Evolutionary conservation across 2,329 filamentous ascomycete genomes (phyloP).

Genomic region (Coniochaeta hoffmannii): DNA sequence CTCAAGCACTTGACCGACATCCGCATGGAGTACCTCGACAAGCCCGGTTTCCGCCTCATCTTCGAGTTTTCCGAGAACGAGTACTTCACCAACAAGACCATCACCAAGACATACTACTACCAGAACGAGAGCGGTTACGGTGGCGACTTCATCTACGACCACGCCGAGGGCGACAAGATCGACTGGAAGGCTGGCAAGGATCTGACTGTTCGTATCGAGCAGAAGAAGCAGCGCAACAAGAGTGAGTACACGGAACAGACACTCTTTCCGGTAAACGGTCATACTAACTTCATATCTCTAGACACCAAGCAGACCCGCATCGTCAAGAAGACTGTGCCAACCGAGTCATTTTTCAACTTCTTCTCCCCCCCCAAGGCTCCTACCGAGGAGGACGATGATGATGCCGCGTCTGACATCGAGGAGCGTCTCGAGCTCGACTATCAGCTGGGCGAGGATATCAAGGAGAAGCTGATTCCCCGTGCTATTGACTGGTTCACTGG

Average conservation of each 20-base stretch:
- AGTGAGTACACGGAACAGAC: constrained; percentile 66
- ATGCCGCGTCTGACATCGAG: constrained; percentile 85
- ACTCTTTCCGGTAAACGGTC: not conserved
- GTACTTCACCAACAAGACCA: constrained; percentile 93
- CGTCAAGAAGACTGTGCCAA: constrained; percentile 98
- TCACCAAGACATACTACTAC: constrained; percentile 99
- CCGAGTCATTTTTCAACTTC: constrained; percentile 99
- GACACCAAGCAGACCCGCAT: constrained; percentile 99
- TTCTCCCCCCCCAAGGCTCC: constrained; percentile 92
- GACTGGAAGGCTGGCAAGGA: constrained; percentile 94
- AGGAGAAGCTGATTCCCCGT: constrained; percentile 98
- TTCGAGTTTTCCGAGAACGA: constrained; percentile 96
- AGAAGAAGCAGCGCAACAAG: constrained; percentile 99
- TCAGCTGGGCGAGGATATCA: constrained; percentile 97
- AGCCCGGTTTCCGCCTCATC: constrained; percentile 95
- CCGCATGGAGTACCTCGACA: constrained; percentile 98
- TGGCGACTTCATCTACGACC: constrained; percentile 99
- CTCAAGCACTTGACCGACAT: constrained; percentile 87
- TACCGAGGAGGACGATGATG: constrained; percentile 61
- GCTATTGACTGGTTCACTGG: constrained; percentile 99
- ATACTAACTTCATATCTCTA: constrained; percentile 29
- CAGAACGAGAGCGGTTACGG: constrained; percentile 98
- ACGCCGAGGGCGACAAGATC: constrained; percentile 96
- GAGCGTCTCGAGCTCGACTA: constrained; percentile 97
- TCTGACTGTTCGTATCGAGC: constrained; percentile 88